Percentiles rank a stretch among this genome's conserved stretches.
These are phyloP conservation scores for Schoenoplectus triqueter DNA, from an alignment of 202 grass and related monocot species.

Conservation along the genomic window DNA sequence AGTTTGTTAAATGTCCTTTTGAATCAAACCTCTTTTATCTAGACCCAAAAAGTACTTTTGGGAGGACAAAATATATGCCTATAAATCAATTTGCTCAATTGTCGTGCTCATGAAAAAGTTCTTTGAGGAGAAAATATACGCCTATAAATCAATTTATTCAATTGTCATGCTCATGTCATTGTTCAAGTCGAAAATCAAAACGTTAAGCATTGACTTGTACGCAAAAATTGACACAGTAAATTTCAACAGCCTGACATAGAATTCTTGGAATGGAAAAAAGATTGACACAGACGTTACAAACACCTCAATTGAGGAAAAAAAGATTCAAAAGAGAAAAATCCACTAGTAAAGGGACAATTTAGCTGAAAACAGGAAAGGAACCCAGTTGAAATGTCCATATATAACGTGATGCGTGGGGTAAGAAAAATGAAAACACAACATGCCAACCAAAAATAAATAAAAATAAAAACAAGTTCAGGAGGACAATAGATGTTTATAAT, in stretches of 20 bases:
- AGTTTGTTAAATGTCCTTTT: too few species aligned
- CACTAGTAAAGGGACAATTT: slow-evolving; percentile 5
- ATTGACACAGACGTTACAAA: neutral
- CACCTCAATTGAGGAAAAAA: neutral
- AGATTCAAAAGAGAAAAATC: neutral
- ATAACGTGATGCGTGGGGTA: neutral
- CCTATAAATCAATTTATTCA: too few species aligned
- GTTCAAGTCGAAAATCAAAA: too few species aligned
- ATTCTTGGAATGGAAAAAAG: neutral
- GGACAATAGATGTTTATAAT: neutral
- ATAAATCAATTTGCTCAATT: too few species aligned
- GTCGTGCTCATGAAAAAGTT: too few species aligned
- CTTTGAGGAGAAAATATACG: too few species aligned
- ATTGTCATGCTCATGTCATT: too few species aligned
- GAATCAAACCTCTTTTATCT: too few species aligned
- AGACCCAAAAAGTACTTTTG: too few species aligned
- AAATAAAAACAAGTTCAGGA: neutral
- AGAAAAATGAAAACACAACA: slow-evolving; percentile 34
- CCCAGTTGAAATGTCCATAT: neutral
- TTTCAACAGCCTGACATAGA: neutral
- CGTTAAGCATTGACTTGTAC: too few species aligned
- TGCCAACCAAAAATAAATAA: slow-evolving; percentile 2
- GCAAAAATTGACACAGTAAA: too few species aligned
- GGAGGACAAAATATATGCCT: too few species aligned
- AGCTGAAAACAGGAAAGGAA: neutral